Percentiles rank a stretch among this genome's conserved stretches.
phyloP scores from a whole-genome alignment of 192 early-diverging fungal genomes.

The Cetraspora pellucida region DNA sequence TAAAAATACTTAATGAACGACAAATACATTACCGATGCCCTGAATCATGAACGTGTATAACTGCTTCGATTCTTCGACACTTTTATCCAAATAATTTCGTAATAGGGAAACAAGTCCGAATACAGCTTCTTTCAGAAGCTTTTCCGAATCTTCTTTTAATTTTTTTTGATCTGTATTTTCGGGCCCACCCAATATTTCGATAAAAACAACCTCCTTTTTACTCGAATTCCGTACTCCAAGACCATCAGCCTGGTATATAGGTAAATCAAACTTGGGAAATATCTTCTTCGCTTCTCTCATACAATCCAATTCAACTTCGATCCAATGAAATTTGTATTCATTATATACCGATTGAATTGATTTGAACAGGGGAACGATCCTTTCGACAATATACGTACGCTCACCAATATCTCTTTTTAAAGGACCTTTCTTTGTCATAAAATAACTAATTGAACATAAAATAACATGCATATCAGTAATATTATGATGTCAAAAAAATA shows the following conservation, averaged over 20 bases:
- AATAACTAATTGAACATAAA: slow-evolving; percentile 24
- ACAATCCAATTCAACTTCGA: slow-evolving; percentile 14
- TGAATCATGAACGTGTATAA: slow-evolving; percentile 27
- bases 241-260: slow-evolving; percentile 30
- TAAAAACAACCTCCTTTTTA: slow-evolving; percentile 26
- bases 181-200: slow-evolving; percentile 12
- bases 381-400: slow-evolving; percentile 24
- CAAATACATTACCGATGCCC: slow-evolving; percentile 25
- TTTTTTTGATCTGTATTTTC: slow-evolving; percentile 18
- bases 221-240: slow-evolving; percentile 25
- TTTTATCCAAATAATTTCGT: slow-evolving; percentile 26
- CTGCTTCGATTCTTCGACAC: slow-evolving; percentile 18
- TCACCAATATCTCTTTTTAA: slow-evolving; percentile 24
- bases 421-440: neutral
- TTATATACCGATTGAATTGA: slow-evolving; percentile 29
- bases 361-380: slow-evolving; percentile 24
- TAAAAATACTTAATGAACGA: neutral
- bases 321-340: slow-evolving; percentile 34
- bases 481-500: neutral
- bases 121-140: slow-evolving; percentile 31
- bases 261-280: slow-evolving; percentile 19
- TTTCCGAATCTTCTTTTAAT: slow-evolving; percentile 17
- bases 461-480: slow-evolving; percentile 28
- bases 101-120: slow-evolving; percentile 26
- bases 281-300: slow-evolving; percentile 13